Base-by-base conservation (phyloP, 2,329 filamentous ascomycete species). In the Graphiopsis chlorocephala region DNA sequence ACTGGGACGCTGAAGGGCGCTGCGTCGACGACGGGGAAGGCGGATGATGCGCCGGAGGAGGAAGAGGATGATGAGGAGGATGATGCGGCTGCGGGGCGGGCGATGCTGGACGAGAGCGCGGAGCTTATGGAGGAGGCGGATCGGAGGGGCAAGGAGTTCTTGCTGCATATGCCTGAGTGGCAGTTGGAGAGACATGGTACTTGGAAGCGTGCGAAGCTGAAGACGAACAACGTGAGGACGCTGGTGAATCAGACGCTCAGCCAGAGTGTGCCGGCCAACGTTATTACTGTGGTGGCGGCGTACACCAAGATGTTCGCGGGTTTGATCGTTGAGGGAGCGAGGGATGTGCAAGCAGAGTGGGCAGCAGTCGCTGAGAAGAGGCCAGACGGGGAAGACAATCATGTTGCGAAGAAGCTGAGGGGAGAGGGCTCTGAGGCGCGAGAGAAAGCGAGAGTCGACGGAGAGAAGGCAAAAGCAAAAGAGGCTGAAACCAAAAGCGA, bases 241-340 rank as follows among this genome's bases (percentile, higher is more conserved):
- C 85, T 93, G 66, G 88, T 92, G 74, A 94, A 93, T 72, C 89
- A 90, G 65, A 92, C 90, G 1, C 88, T 93, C 10, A 92, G 89
- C 0, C 91, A 93, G 74, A 92, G 89, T 1, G 90, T 92, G 0
- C 89, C 90, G 0, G 83, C 85, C 23, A 89, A 86, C 70, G 89
- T 93, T 58, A 88, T 91, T 67, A 87, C 90, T 25, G 88, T 89
- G n/a, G 89, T 93, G 72, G 88, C 88, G 57, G 87, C 88, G 0
- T 90, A 91, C 23, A 87, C 89, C 56, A 94, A 94, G 77, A 83
- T 91, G 66, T 93, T 91, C 74, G 85, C 90, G 4, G 90, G 90
- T 61, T 88, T 92, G 67, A 82, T 94, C 56, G 89, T 93, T 67
- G 90, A 92, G 74, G 80, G 83, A 57, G 90, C 91, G 11, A 84